Evolutionary conservation across 2,329 filamentous ascomycete genomes (phyloP).

Genomic region (Colletotrichum sidae): DNA sequence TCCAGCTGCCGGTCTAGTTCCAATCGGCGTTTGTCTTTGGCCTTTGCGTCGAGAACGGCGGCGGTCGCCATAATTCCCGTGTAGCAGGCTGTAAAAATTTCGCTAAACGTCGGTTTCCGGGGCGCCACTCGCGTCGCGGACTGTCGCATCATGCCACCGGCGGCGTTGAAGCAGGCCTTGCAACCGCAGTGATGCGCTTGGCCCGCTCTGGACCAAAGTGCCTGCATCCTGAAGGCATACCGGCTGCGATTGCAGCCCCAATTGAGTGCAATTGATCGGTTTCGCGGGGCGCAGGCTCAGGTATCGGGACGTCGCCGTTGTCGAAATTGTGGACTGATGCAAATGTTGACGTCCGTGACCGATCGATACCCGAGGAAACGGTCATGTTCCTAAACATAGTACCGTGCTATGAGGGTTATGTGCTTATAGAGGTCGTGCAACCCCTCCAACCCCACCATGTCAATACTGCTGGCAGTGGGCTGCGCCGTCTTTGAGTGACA

Average conservation of each 20-base stretch:
- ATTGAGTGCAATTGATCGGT: conserved; percentile 24
- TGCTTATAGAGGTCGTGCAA: conserved; percentile 26
- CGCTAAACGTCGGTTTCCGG: conserved; percentile 61
- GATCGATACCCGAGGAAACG: conserved; percentile 19
- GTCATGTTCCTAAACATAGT: background rate
- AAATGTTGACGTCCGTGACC: conserved; percentile 10
- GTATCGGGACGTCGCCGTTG: conserved; percentile 3
- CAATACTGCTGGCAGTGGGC: conserved; percentile 1
- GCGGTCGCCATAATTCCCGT: conserved; percentile 75
- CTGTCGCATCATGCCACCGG: conserved; percentile 61
- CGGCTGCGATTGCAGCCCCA: conserved; percentile 34
- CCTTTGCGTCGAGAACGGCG: conserved; percentile 69
- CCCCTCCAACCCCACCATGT: conserved; percentile 36
- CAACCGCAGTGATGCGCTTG: conserved; percentile 74
- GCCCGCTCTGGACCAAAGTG: conserved; percentile 75
- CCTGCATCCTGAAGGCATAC: conserved; percentile 69
- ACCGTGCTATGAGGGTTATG: background rate
- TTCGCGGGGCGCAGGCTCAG: conserved; percentile 9
- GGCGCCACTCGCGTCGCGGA: conserved; percentile 61
- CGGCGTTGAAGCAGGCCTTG: conserved; percentile 66
- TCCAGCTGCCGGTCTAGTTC: conserved; percentile 73
- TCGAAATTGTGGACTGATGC: conserved; percentile 28
- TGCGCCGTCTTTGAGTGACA: background rate
- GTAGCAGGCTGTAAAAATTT: conserved; percentile 75
- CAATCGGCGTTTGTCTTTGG: conserved; percentile 67